Evolutionary conservation across 1,284 basidiomycete species (phyloP).

Genomic region (Trichosporon sp.): DNA sequence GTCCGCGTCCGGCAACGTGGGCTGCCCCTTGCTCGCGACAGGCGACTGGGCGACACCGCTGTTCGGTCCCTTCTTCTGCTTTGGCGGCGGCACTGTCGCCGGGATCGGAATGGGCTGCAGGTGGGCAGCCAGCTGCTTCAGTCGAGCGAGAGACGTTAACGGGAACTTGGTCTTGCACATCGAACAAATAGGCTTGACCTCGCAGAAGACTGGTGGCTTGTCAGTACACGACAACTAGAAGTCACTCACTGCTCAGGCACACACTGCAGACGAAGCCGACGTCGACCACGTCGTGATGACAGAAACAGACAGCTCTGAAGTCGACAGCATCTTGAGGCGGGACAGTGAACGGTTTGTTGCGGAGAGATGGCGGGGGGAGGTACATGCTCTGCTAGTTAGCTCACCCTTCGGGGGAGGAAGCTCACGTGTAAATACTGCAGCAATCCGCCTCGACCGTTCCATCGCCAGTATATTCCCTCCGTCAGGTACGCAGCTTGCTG

Average conservation of each 20-base stretch:
- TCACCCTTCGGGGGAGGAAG: background rate
- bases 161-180: conserved; percentile 97
- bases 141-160: conserved; percentile 78
- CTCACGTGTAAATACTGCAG: conserved; percentile 84
- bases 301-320: conserved; percentile 97
- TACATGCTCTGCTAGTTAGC: conserved; percentile 73
- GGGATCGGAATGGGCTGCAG: conserved; percentile 49
- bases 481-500: conserved; percentile 97
- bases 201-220: conserved; percentile 74
- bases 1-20: background rate
- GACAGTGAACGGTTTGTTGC: conserved; percentile 71
- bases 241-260: conserved; percentile 78
- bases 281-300: conserved; percentile 94
- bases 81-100: conserved; percentile 34
- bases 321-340: conserved; percentile 95
- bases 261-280: conserved; percentile 98
- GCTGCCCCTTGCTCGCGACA: conserved; percentile 12
- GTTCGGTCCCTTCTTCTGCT: conserved; percentile 21
- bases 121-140: conserved; percentile 60
- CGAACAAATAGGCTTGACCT: conserved; percentile 86
- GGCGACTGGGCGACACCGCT: conserved; percentile 12
- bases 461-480: conserved; percentile 86
- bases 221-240: background rate
- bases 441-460: conserved; percentile 69
- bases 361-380: conserved; percentile 77